phyloP scores from a whole-genome alignment of 441 rosid genomes.

The Daphne laureola region DNA sequence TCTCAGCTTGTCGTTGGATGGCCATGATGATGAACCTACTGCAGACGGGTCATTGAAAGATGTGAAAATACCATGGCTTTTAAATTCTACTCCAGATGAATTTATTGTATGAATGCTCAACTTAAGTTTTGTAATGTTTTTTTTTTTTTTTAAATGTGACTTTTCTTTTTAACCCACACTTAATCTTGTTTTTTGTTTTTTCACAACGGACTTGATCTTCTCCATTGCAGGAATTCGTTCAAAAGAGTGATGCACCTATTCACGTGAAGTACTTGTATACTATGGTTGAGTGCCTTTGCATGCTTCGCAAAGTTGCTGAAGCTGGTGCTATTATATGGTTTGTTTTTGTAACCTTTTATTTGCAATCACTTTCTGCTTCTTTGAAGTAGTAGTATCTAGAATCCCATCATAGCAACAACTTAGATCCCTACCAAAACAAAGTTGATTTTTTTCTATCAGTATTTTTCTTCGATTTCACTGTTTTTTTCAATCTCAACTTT shows the following conservation, averaged over 20 bases:
- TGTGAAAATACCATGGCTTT: conserved; percentile 81
- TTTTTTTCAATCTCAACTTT: not conserved
- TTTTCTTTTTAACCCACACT: conserved; percentile 11
- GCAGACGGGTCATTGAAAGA: conserved; percentile 42
- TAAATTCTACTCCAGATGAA: conserved; percentile 88
- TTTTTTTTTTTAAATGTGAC: not conserved
- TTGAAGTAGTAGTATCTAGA: not conserved
- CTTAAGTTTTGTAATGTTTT: conserved; percentile 14
- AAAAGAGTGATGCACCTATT: conserved; percentile 82
- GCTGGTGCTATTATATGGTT: conserved; percentile 98
- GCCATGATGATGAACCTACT: conserved; percentile 63
- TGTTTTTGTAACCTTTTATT: conserved; percentile 18
- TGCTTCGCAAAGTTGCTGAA: conserved; percentile 95
- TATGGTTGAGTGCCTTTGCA: conserved; percentile 94
- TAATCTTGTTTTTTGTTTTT: conserved; percentile 16
- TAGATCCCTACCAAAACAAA: too few relatives aligned
- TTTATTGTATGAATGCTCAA: conserved; percentile 53
- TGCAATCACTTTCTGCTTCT: not conserved
- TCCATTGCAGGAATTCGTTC: conserved; percentile 65
- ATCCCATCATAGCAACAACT: not conserved
- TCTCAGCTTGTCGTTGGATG: conserved; percentile 79
- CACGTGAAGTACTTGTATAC: conserved; percentile 96
- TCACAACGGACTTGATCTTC: conserved; percentile 16
- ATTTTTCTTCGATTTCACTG: too few relatives aligned
- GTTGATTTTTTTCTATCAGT: too few relatives aligned